Conservation (phyloP, 1,284 basidiomycete species). For the Boletus semigastroideus region DNA sequence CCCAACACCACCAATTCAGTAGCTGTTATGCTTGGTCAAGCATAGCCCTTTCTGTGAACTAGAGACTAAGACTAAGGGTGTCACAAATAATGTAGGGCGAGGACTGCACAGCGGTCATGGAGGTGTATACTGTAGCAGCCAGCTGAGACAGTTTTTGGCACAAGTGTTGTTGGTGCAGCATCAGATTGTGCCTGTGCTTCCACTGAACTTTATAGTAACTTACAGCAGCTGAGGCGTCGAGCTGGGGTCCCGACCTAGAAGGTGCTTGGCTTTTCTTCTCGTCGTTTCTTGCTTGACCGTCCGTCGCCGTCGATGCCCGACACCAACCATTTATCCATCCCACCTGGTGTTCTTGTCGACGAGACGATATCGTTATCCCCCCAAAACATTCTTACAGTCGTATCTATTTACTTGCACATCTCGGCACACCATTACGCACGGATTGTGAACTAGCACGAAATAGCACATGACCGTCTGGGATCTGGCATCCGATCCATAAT, state of each 20-base stretch:
- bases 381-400: background rate
- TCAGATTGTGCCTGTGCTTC: constrained; percentile 32
- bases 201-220: constrained; percentile 34
- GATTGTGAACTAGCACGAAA: constrained; percentile 11
- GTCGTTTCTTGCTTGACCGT: background rate
- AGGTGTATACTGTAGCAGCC: constrained; percentile 32
- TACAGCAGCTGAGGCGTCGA: constrained; percentile 33
- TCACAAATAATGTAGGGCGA: too few relatives aligned
- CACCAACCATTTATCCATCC: too few relatives aligned
- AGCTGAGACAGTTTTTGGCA: constrained; percentile 31
- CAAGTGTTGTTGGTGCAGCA: constrained; percentile 33
- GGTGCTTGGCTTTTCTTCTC: background rate
- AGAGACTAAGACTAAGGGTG: too few relatives aligned
- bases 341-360: background rate
- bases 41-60: too few relatives aligned
- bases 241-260: constrained; percentile 25
- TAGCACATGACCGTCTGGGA: background rate
- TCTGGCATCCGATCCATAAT: background rate
- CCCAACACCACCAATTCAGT: too few relatives aligned
- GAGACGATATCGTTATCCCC: constrained; percentile 1
- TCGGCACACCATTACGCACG: background rate
- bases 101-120: constrained; percentile 33
- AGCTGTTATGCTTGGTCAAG: too few relatives aligned
- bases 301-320: too few relatives aligned
- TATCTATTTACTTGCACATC: background rate